Base-by-base conservation (phyloP, 139 green algal genomes). In the Chlamydomonas incerta region DNA sequence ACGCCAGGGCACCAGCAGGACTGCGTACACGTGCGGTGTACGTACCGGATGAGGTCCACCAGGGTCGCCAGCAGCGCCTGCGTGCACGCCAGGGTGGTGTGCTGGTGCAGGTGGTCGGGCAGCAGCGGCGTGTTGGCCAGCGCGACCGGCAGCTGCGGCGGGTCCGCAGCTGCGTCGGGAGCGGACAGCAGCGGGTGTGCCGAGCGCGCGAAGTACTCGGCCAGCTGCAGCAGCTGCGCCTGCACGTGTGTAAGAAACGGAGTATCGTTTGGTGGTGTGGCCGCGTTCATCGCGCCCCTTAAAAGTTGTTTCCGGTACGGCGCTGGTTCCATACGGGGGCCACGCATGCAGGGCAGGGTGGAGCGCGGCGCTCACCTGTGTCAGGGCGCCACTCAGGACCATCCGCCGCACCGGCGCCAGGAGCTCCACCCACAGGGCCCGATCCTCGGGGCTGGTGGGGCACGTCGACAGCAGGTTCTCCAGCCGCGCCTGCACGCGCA, bases 391-490 rank as follows among this genome's bases (percentile, higher is more conserved):
- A 24, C 67, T 71, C 9, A 14, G 20, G 34, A 93, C 60, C 72
- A 86, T 34, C 0, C 77, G 81, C 58, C 88, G 55, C 46, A 95
- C 24, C 68, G 88, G 58, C 2, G 79, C 74, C 81, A 95, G 85
- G 74, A 95, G 80, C 72, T 85, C 66, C 66, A 81, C 28, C 92
- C 92, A 95, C 55, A 95, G 68, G 10, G 66, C 58, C 29, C 72
- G 74, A 75, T 95, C 92, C 34, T 93, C 92, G 2, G 46, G 24
- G 26, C 85, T 93, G 29, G 77, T 70, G 10, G 92, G 92, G 29
- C 60, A 29, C 41, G 66, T 74, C 20, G 68, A 65, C n/a, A 95
- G 82, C 82, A 95, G 86, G 33, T 34, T 60, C n/a, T 87, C 69
- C 24, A 94, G 74, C 4, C 82, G 79, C 6, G 58, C 81, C 87